A percentile compares a stretch with the other conserved stretches of the same genome.
phyloP scores from a whole-genome alignment of 2,329 filamentous ascomycete species.

The Aspergillus clavatus region DNA sequence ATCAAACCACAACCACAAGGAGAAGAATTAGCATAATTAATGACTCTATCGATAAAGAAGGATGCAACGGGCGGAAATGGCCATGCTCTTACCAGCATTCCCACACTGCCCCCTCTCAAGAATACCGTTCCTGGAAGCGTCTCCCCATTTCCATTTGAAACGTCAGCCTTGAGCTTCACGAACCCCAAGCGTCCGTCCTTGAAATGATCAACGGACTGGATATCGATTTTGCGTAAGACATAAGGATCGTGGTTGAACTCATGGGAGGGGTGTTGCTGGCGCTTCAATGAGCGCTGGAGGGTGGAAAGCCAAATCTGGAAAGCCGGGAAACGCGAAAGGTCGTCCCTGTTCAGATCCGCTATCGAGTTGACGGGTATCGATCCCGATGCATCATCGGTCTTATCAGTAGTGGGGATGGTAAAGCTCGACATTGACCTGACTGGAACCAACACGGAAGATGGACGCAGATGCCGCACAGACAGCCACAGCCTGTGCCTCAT shows the following conservation, averaged over 20 bases:
- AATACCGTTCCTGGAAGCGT: constrained; percentile 54
- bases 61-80: neutral
- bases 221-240: constrained; percentile 47
- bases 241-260: constrained; percentile 51
- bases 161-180: constrained; percentile 51
- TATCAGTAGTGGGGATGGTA: constrained; percentile 29
- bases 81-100: constrained; percentile 45
- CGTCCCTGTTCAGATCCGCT: constrained; percentile 39
- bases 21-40: neutral
- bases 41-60: neutral
- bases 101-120: constrained; percentile 55
- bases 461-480: constrained; percentile 8
- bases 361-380: constrained; percentile 40
- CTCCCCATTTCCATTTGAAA: constrained; percentile 50
- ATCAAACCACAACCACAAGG: constrained; percentile 4
- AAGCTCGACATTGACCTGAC: constrained; percentile 40
- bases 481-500: constrained; percentile 12
- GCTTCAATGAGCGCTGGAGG: constrained; percentile 45
- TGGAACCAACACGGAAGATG: neutral
- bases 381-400: constrained; percentile 25
- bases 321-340: constrained; percentile 48
- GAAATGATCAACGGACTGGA: constrained; percentile 54
- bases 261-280: constrained; percentile 44
- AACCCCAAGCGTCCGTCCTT: constrained; percentile 49
- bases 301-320: constrained; percentile 53